Conservation (phyloP, 2,329 filamentous ascomycete species). For the Colletotrichum spaethianum region DNA sequence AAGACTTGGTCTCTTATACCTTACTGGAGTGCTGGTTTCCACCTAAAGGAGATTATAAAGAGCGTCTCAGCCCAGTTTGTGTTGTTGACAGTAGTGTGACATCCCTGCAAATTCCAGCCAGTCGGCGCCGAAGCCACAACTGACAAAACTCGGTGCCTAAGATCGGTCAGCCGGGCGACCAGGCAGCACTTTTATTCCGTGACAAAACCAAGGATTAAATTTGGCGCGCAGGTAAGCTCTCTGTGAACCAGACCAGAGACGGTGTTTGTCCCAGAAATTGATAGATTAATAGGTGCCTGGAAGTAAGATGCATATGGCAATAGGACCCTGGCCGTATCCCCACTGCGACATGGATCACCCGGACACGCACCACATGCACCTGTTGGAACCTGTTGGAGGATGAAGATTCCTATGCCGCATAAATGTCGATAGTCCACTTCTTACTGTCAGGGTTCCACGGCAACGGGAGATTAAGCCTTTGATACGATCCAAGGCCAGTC, state of each 20-base stretch:
- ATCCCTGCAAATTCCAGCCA: neutral
- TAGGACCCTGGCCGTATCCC: neutral
- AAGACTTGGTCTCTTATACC: neutral
- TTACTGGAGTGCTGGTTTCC: no score
- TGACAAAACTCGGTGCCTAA: constrained; percentile 10
- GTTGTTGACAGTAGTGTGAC: neutral
- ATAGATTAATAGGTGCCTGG: neutral
- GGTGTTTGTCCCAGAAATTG: no score
- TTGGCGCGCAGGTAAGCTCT: no score
- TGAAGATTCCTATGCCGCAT: no score
- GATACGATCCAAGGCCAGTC: constrained; percentile 63
- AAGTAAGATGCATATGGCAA: neutral
- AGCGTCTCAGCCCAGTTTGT: neutral
- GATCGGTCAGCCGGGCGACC: neutral
- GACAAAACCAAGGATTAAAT: neutral
- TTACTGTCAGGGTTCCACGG: constrained; percentile 59
- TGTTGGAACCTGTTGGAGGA: neutral
- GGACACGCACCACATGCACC: neutral
- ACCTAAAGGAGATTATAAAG: neutral
- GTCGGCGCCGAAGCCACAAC: neutral
- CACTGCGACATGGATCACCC: no score
- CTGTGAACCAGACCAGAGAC: neutral
- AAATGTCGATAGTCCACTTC: neutral
- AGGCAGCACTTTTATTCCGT: neutral
- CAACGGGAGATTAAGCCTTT: constrained; percentile 60